phyloP scores from a whole-genome alignment of 202 grass and related monocot species.

The Setaria viridis region DNA sequence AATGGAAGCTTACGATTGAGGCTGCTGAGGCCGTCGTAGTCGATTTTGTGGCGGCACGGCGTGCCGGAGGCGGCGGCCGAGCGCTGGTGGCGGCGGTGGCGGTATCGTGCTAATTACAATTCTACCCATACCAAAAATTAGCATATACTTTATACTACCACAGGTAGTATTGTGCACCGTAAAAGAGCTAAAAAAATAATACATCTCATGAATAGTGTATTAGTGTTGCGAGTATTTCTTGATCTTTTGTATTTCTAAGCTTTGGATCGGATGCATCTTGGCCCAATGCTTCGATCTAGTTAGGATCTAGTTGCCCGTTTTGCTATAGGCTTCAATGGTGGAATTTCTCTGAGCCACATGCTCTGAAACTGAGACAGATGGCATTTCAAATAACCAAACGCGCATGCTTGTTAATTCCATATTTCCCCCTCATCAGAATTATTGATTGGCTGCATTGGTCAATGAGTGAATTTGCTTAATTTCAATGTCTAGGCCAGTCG shows the following conservation, averaged over 20 bases:
- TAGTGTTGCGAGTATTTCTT: not conserved
- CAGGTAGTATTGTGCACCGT: too few relatives aligned
- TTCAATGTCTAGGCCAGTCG: not conserved
- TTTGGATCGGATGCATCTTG: conserved; percentile 1
- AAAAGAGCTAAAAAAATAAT: too few relatives aligned
- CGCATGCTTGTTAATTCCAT: not conserved
- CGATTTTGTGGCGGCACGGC: too few relatives aligned
- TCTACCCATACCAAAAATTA: too few relatives aligned
- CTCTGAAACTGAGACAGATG: not conserved
- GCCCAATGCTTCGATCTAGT: not conserved
- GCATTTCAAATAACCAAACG: not conserved
- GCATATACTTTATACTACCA: too few relatives aligned
- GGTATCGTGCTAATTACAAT: too few relatives aligned
- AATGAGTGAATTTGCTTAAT: not conserved
- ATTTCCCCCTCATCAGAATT: not conserved
- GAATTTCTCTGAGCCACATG: not conserved
- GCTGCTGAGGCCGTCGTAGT: too few relatives aligned
- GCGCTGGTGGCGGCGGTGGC: too few relatives aligned
- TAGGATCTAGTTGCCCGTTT: not conserved
- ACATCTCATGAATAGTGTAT: not conserved
- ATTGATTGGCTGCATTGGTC: not conserved
- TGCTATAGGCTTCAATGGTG: not conserved
- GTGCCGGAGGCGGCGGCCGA: too few relatives aligned
- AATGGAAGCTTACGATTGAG: too few relatives aligned
- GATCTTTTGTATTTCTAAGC: not conserved